Evolutionary conservation across 140 eudicot species (phyloP), one percentile per base, ranked within the genome.

Genomic region (Oenanthe javanica): DNA sequence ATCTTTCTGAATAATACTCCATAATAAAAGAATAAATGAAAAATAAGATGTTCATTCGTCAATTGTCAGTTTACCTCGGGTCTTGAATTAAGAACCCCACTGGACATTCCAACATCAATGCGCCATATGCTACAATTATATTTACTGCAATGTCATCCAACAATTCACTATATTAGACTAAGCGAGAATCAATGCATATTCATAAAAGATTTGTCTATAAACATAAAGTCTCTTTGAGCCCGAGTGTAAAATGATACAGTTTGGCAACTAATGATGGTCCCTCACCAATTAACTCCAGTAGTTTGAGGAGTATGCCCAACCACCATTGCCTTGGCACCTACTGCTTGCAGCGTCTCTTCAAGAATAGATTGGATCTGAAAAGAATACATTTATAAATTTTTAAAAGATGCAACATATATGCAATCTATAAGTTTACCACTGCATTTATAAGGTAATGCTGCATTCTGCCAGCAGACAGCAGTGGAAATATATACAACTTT

Each of bases 301-400:
- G 87, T 83, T 85, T 95, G 99, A 75, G 99, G 97, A 76, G 99
- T 92, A 84, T 92, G 99, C n/a, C 99, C 98, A 38, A 94, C 98
- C 79, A 95, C 97, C 99, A 95, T 92, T 76, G 90, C 97, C 86
- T 92, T n/a, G 75, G 72, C 19, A 21, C 92, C 99, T 63, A 92
- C 87, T 16, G 89, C 97, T 89, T 87, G 91, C 70, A 95, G 87
- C 23, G 97, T 92, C 83, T 87, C 88, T 52, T 84, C 87, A 77
- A 95, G 93, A 82, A 92, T 80, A 42, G 90, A 85, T 43, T 92
- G 96, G 75, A 92, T 87, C 97, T 94, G 89, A 67, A 8, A 45
- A 81, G 72, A 64, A 80, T 27, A 31, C 69, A 6, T 23, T 7
- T 42, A 61, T 23, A 61, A 7, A 63, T 71, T 5, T 52, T 40